phyloP scores from a whole-genome alignment of 2,329 filamentous ascomycete genomes.

The Fusarium pilosicola region DNA sequence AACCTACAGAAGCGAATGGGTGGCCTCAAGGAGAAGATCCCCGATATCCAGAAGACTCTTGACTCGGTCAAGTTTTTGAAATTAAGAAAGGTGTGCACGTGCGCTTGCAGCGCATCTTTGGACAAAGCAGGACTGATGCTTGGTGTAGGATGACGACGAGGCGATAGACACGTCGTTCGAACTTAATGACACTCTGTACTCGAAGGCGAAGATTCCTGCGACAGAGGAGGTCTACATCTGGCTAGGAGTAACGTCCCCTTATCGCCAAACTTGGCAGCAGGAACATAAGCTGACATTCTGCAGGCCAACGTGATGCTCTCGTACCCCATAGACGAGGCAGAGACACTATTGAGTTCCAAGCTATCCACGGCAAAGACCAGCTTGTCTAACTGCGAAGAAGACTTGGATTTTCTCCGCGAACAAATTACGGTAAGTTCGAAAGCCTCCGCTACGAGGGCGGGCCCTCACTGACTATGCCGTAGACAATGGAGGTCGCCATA shows the following conservation, averaged over 20 bases:
- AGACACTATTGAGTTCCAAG: slow-evolving; percentile 80
- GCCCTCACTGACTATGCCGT: slow-evolving; percentile 11
- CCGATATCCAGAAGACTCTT: slow-evolving; percentile 94
- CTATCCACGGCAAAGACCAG: slow-evolving; percentile 81
- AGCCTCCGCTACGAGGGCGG: background rate
- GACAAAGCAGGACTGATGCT: slow-evolving; percentile 29
- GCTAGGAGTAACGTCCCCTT: slow-evolving; percentile 76
- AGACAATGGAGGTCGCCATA: slow-evolving; percentile 97
- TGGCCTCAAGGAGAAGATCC: slow-evolving; percentile 92
- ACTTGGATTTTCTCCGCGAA: slow-evolving; percentile 92
- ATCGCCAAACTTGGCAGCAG: background rate
- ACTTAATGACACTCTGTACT: slow-evolving; percentile 94
- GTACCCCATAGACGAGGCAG: slow-evolving; percentile 90
- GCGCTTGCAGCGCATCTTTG: background rate
- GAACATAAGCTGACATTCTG: slow-evolving; percentile 36
- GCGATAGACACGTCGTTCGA: slow-evolving; percentile 94
- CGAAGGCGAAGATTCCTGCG: slow-evolving; percentile 82
- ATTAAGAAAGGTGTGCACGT: slow-evolving; percentile 69
- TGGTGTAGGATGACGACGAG: slow-evolving; percentile 62
- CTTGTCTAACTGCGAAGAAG: slow-evolving; percentile 90
- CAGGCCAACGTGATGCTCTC: slow-evolving; percentile 97
- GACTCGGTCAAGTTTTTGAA: slow-evolving; percentile 90
- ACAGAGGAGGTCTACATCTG: slow-evolving; percentile 95
- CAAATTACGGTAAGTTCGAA: slow-evolving; percentile 83
- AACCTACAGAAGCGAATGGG: slow-evolving; percentile 86